These are phyloP conservation scores for Begonia peltatifolia DNA, from an alignment of 306 rosid genomes.

Conservation along the genomic window DNA sequence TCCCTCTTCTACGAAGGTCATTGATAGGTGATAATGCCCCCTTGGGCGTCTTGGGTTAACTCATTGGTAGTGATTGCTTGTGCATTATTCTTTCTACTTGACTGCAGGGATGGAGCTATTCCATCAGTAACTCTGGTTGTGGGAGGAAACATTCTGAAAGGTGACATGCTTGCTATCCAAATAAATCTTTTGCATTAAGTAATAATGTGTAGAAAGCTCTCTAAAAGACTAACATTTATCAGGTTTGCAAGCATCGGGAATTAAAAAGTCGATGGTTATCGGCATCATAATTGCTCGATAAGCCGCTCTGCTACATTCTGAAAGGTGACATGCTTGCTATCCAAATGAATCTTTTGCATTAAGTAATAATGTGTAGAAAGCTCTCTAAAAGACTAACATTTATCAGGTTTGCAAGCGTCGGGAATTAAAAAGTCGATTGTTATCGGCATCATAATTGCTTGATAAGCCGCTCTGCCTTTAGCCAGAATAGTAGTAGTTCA, in stretches of 20 bases:
- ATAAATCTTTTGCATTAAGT: no score
- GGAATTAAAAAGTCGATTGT: constrained; percentile 24
- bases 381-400: neutral
- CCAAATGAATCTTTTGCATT: no score
- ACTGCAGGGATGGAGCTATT: constrained; percentile 54
- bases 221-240: neutral
- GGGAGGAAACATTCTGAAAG: constrained; percentile 71
- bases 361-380: no score
- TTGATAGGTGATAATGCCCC: constrained; percentile 60
- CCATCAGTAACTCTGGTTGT: constrained; percentile 57
- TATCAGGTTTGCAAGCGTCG: constrained; percentile 51
- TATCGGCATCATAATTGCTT: constrained; percentile 36
- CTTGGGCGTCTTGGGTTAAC: no score
- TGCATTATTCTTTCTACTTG: no score
- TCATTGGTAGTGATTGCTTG: no score
- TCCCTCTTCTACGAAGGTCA: constrained; percentile 29
- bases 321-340: constrained; percentile 20
- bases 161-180: constrained; percentile 10
- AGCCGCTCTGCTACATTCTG: constrained; percentile 41
- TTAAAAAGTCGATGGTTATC: constrained; percentile 21
- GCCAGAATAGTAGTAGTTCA: constrained; percentile 35
- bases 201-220: no score
- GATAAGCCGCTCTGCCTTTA: constrained; percentile 52
- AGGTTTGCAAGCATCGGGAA: constrained; percentile 52
- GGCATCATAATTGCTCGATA: constrained; percentile 52